Conservation (phyloP, 495 filamentous ascomycete species). For the Penicillium cosmopolitanum region DNA sequence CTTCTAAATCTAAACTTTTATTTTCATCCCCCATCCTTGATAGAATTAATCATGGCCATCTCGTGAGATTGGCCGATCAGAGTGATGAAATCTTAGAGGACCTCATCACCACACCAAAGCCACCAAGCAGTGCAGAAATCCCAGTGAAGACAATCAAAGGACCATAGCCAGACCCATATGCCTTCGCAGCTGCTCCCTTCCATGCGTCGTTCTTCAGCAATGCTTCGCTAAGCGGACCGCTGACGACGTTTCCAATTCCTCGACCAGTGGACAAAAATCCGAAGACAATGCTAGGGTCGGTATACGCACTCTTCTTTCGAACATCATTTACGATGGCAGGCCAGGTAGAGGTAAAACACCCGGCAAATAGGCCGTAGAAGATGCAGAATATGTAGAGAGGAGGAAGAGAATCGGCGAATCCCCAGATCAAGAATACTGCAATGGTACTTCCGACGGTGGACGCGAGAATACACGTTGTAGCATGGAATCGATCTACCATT, state of each 20-base stretch:
- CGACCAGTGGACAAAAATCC: constrained; percentile 59
- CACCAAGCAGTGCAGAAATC: constrained; percentile 45
- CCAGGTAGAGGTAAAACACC: constrained; percentile 59
- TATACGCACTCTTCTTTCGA: constrained; percentile 33
- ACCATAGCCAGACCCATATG: constrained; percentile 47
- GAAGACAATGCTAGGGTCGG: constrained; percentile 57
- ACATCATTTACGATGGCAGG: constrained; percentile 58
- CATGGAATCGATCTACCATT: constrained; percentile 58
- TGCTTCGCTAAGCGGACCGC: constrained; percentile 60
- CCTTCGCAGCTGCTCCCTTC: constrained; percentile 26
- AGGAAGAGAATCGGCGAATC: constrained; percentile 53
- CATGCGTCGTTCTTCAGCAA: constrained; percentile 39
- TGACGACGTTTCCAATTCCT: constrained; percentile 62
- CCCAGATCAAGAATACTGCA: constrained; percentile 69
- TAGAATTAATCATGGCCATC: too few species aligned
- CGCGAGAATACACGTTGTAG: constrained; percentile 58
- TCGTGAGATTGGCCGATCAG: not conserved
- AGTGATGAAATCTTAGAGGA: constrained; percentile 7
- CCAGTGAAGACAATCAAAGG: constrained; percentile 49
- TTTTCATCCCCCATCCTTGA: too few species aligned
- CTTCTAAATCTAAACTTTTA: too few species aligned
- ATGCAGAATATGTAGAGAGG: constrained; percentile 62
- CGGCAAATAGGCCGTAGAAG: constrained; percentile 66
- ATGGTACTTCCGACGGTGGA: constrained; percentile 57
- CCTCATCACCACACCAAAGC: constrained; percentile 35